A percentile compares a stretch with the other conserved stretches of the same genome.
phyloP scores from a whole-genome alignment of 352 stramenopile species.

The Phytophthora pini region DNA sequence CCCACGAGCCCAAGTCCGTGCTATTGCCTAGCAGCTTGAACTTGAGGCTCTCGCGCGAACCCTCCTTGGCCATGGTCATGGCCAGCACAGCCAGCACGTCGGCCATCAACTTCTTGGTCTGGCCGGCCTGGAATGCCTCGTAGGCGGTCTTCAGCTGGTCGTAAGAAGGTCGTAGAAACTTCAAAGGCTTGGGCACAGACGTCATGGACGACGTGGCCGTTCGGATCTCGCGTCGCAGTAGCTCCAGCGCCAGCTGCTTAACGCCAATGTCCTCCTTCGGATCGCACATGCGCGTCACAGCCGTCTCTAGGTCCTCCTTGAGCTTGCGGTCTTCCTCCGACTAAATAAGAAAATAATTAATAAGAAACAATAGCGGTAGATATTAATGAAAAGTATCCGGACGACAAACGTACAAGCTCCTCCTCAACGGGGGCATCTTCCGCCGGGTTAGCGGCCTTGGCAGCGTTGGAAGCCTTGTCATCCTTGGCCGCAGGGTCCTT shows the following conservation, averaged over 20 bases:
- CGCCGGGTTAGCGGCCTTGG: conserved; percentile 35
- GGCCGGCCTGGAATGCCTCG: conserved; percentile 49
- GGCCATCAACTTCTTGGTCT: conserved; percentile 84
- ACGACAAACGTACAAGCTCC: conserved; percentile 62
- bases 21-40: conserved; percentile 93
- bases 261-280: conserved; percentile 62
- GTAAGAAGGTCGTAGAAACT: conserved; percentile 98
- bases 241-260: conserved; percentile 93
- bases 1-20: conserved; percentile 95
- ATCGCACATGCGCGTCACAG: conserved; percentile 85
- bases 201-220: conserved; percentile 99
- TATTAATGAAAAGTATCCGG: background rate
- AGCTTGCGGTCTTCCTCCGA: conserved; percentile 93
- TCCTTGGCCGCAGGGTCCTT: conserved; percentile 62
- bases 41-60: conserved; percentile 83
- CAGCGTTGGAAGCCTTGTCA: conserved; percentile 40
- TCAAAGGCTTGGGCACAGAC: conserved; percentile 99
- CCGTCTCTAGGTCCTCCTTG: conserved; percentile 93
- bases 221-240: conserved; percentile 97
- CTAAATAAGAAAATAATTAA: conserved; percentile 33
- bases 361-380: background rate
- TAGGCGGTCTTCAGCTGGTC: conserved; percentile 90
- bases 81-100: conserved; percentile 94
- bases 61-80: conserved; percentile 99
- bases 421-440: conserved; percentile 53